Evolutionary conservation across 805 yeast species (phyloP), one percentile per base, ranked within the genome.

Genomic region (Helenozyma rhizophorensis): DNA sequence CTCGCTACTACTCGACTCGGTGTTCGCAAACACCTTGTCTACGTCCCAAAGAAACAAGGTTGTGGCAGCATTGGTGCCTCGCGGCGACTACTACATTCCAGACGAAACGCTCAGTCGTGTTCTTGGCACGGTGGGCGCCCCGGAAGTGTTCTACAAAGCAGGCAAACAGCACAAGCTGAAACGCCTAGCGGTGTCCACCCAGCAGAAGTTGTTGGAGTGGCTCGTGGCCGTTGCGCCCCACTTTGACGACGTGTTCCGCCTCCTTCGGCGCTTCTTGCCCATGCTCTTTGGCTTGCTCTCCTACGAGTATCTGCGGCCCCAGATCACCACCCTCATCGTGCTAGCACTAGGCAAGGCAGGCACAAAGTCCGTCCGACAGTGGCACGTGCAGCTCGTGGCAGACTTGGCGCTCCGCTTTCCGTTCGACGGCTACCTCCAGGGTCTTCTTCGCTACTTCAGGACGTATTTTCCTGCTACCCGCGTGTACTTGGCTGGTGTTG

Each of bases 141-240:
- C 50, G 1, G 47, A 44, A 21, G 26, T 44, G 7, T 44, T 44
- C 39, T 44, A 35, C 29, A 36, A 38, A 14, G 36, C 37, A 14
- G 50, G 49, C 5, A 44, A 38, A 25, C 47, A 39, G 25, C 41
- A 37, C 25, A 44, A 39, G 30, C 51, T 40, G 49, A 44, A 37
- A 30, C 43, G 51, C 10, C 36, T 44, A 18, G 23, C 43, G 12
- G 18, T 31, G 18, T 27, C 40, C 3, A 27, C 35, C 16, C 49
- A 45, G 25, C 40, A 34, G 24, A 27, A 17, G 17, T 25, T 47
- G 9, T 34, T 47, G 16, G 35, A 30, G n/a, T 47, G 51, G 51
- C 36, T 39, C 8, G n/a, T 47, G 2, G 24, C 33, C 6, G 25
- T 21, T 5, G 36, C 45, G 13, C 51, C 45, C 4, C 33, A 36